Evolutionary conservation across 495 filamentous ascomycete species (phyloP).

Genomic region (Penicillium parvum): DNA sequence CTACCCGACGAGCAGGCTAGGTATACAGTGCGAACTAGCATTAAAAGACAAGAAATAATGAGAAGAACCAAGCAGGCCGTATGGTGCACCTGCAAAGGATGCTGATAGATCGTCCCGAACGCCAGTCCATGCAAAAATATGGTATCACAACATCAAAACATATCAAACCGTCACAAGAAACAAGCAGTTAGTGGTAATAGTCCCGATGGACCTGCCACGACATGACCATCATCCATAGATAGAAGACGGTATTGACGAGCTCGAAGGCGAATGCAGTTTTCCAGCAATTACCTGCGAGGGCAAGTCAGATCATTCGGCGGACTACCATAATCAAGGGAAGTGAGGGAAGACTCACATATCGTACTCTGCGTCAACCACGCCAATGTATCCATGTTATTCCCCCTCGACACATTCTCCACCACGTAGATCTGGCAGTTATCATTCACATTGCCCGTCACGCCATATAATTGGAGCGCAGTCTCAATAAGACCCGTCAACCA

Average conservation of each 20-base stretch:
- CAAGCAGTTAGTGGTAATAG: constrained; percentile 24
- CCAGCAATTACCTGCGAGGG: constrained; percentile 48
- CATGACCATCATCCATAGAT: constrained; percentile 95
- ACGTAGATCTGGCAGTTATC: constrained; percentile 76
- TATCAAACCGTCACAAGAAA: not conserved
- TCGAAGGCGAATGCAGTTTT: constrained; percentile 60
- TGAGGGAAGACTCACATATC: constrained; percentile 61
- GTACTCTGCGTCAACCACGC: constrained; percentile 84
- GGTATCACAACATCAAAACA: constrained; percentile 15
- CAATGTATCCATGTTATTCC: constrained; percentile 66
- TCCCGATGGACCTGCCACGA: constrained; percentile 79
- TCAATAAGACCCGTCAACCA: constrained; percentile 93
- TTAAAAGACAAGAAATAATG: too few relatives aligned
- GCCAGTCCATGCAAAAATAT: constrained; percentile 14
- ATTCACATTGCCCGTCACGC: constrained; percentile 67
- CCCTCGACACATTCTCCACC: constrained; percentile 47
- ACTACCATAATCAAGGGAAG: not conserved
- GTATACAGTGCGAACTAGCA: too few relatives aligned
- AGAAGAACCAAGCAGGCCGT: too few relatives aligned
- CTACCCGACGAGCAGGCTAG: too few relatives aligned
- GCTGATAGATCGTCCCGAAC: not conserved
- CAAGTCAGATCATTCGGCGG: constrained; percentile 2
- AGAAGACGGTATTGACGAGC: constrained; percentile 75
- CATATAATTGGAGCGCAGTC: constrained; percentile 83
- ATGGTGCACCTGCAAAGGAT: not conserved